Conservation (phyloP, 371 early-diverging fungal genomes). For the Vairimorpha ceranae region DNA sequence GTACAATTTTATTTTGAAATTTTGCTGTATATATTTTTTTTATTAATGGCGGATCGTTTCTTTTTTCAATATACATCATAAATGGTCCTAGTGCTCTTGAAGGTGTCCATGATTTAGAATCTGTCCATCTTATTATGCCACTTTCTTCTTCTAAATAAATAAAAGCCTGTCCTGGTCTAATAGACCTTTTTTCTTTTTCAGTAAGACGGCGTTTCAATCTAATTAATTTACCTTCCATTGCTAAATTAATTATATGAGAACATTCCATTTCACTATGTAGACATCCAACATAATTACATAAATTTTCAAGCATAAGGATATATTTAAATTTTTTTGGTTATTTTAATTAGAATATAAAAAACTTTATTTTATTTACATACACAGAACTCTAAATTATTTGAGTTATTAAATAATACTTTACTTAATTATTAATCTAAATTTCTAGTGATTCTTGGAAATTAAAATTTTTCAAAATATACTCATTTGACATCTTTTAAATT, state of each 20-base stretch:
- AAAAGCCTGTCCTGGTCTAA: slow-evolving; percentile 27
- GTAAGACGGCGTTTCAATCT: slow-evolving; percentile 21
- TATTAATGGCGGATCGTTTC: slow-evolving; percentile 8
- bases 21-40: slow-evolving; percentile 30
- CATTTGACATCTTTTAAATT: no score
- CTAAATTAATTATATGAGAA: slow-evolving; percentile 46
- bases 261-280: slow-evolving; percentile 46
- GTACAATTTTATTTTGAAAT: slow-evolving; percentile 11
- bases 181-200: slow-evolving; percentile 11
- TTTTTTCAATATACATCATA: slow-evolving; percentile 19
- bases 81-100: slow-evolving; percentile 28
- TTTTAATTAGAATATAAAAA: no score
- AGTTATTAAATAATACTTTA: no score
- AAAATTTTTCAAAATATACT: no score
- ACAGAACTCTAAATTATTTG: no score
- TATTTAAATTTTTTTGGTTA: no score
- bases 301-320: neutral
- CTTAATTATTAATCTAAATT: no score
- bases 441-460: no score
- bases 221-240: neutral
- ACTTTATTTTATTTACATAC: no score
- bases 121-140: slow-evolving; percentile 41
- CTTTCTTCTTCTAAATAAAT: slow-evolving; percentile 40
- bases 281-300: slow-evolving; percentile 11
- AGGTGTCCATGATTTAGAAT: slow-evolving; percentile 33